phyloP scores from a whole-genome alignment of 192 early-diverging fungal species.

The Geranomyces variabilis region DNA sequence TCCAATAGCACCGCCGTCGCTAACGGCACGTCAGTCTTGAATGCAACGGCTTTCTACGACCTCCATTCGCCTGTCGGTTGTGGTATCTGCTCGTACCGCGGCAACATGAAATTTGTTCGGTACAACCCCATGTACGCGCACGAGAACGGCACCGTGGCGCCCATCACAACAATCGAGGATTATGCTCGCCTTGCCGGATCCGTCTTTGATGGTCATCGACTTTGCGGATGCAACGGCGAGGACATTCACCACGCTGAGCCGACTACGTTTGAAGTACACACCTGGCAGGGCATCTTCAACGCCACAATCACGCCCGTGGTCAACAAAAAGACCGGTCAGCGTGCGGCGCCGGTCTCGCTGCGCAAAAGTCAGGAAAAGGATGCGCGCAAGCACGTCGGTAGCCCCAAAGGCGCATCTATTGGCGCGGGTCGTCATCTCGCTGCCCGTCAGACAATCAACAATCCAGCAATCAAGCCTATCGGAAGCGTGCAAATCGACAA shows the following conservation, averaged over 20 bases:
- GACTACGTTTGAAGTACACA: not conserved
- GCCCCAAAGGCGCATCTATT: no score
- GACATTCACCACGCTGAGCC: not conserved
- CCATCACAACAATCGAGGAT: not conserved
- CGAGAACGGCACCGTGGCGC: not conserved
- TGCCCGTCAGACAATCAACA: no score
- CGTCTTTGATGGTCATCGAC: not conserved
- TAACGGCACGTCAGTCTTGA: not conserved
- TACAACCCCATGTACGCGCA: not conserved
- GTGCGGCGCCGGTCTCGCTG: no score
- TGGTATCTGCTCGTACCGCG: conserved; percentile 5
- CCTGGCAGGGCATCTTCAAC: conserved; percentile 1
- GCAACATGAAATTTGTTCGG: not conserved
- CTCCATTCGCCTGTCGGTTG: not conserved
- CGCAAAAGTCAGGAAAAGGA: no score
- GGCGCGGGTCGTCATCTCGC: no score
- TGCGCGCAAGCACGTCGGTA: no score
- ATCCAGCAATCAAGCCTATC: not conserved
- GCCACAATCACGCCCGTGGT: no score
- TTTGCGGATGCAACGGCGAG: not conserved
- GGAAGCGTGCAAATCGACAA: conserved; percentile 8
- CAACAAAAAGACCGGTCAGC: no score
- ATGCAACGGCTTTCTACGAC: not conserved
- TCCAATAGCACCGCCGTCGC: not conserved
- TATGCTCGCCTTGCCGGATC: not conserved